Evolutionary conservation across 495 filamentous ascomycete genomes (phyloP), one percentile per base, ranked within the genome.

Genomic region (Lindgomyces ingoldianus): DNA sequence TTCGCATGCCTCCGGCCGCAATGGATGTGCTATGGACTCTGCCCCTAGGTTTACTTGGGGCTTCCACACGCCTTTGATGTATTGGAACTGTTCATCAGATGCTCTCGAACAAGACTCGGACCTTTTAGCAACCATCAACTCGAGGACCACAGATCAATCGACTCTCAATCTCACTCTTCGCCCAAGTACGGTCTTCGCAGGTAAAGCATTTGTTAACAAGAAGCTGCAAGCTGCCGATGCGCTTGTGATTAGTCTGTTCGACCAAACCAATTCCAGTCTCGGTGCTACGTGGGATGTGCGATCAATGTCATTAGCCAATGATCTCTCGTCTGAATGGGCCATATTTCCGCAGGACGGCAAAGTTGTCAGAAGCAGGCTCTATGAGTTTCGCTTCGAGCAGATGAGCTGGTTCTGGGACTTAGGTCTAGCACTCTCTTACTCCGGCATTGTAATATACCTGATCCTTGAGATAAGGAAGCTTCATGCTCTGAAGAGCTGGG

Each of bases 151-250:
- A 1, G 77, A 79, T 54, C 73, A 78, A 2, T 87, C 87, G 9
- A 81, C 80, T 4, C 82, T 87, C 66, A 88, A 89, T 73, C 78
- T 89, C 45, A 89, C 87, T 14, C 70, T 91, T 54, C 80, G 87
- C 9, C 89, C 87, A 72, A 87, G 86, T 12, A 87, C 86, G 29
- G 86, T 90, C 16, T 90, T 91, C 71, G 88, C 87, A 56, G 88
- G 88, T 11, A 90, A 90, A 67, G 79, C 81, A 41, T 89, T 89
- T 66, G 78, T 83, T 25, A 80, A 86, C 60, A 78, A 83, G 11
- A 75, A 77, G 39, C 77, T 91, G 21, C 75, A 83, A 8, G 86
- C 85, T 8, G 88, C 85, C 0, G 88, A 91, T 74, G 87, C 88
- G 12, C 76, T 91, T 22, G 88, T 91, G 48, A 85, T 91, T 62